These are phyloP conservation scores for Aspergillus haitiensis DNA, from an alignment of 495 filamentous ascomycete species.

Conservation along the genomic window DNA sequence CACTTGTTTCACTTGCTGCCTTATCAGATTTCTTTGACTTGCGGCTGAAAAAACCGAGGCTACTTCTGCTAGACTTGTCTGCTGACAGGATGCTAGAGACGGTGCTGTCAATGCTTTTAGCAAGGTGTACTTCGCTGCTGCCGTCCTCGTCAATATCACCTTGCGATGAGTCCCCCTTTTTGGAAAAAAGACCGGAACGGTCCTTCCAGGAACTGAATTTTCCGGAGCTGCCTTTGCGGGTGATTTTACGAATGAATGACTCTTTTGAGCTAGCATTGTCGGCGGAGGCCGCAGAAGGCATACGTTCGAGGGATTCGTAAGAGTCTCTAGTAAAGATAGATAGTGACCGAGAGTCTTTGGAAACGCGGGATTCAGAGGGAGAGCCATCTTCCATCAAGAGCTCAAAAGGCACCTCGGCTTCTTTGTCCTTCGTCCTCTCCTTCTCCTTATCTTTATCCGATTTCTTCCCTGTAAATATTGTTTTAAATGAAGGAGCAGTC, in stretches of 20 bases:
- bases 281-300: slow-evolving; percentile 64
- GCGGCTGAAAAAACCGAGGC: slow-evolving; percentile 52
- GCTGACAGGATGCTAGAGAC: slow-evolving; percentile 44
- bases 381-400: slow-evolving; percentile 53
- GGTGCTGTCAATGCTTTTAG: slow-evolving; percentile 51
- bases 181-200: slow-evolving; percentile 61
- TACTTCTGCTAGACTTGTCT: slow-evolving; percentile 47
- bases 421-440: slow-evolving; percentile 35
- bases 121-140: slow-evolving; percentile 45
- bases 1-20: slow-evolving; percentile 46
- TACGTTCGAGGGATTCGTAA: slow-evolving; percentile 69
- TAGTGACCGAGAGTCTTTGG: slow-evolving; percentile 59
- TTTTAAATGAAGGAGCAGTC: slow-evolving; percentile 59
- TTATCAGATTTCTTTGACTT: slow-evolving; percentile 51
- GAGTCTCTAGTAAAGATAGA: slow-evolving; percentile 69
- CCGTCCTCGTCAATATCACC: slow-evolving; percentile 52
- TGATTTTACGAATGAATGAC: slow-evolving; percentile 69
- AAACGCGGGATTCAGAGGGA: slow-evolving; percentile 61
- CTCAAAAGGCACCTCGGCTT: slow-evolving; percentile 38
- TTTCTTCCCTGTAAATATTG: slow-evolving; percentile 45
- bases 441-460: slow-evolving; percentile 43
- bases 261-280: slow-evolving; percentile 61
- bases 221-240: slow-evolving; percentile 75
- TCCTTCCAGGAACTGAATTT: slow-evolving; percentile 77
- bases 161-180: slow-evolving; percentile 57